phyloP scores from a whole-genome alignment of 495 filamentous ascomycete species.

The Aspergillus leporis region DNA sequence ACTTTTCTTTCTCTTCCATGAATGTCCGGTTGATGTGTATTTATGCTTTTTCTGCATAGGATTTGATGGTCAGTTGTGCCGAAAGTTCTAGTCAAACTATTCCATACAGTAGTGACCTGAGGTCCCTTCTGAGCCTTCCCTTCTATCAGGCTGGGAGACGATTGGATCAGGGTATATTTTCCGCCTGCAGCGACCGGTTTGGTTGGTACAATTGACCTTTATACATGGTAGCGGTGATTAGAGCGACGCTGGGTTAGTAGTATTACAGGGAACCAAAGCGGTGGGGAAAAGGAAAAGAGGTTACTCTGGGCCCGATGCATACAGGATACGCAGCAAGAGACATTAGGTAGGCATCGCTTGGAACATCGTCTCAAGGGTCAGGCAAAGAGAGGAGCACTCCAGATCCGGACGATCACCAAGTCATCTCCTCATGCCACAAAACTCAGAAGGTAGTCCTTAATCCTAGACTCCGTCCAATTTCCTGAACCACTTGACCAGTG shows the following conservation, averaged over 20 bases:
- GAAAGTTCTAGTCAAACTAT: conserved; percentile 7
- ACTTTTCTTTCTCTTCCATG: neutral
- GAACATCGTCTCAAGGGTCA: neutral
- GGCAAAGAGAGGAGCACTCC: neutral
- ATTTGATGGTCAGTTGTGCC: neutral
- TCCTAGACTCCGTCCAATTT: conserved; percentile 17
- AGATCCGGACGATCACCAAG: conserved; percentile 1
- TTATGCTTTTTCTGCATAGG: conserved; percentile 2
- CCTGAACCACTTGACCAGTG: conserved; percentile 9
- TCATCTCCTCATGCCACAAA: neutral
- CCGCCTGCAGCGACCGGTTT: conserved; percentile 4
- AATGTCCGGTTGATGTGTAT: neutral
- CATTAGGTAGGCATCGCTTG: neutral
- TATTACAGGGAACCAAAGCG: neutral
- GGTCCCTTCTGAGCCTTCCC: neutral
- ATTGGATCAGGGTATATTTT: conserved; percentile 24
- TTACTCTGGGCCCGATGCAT: conserved; percentile 2
- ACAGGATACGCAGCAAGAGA: neutral
- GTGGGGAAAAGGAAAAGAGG: neutral
- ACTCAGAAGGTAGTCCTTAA: conserved; percentile 10
- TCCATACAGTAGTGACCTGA: conserved; percentile 2
- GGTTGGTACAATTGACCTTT: neutral
- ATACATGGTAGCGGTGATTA: neutral
- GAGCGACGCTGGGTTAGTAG: too few relatives aligned
- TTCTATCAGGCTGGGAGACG: neutral